Percentiles rank a stretch among this genome's conserved stretches.
Conservation (phyloP, 192 early-diverging fungal species). For the Podila minutissima region DNA sequence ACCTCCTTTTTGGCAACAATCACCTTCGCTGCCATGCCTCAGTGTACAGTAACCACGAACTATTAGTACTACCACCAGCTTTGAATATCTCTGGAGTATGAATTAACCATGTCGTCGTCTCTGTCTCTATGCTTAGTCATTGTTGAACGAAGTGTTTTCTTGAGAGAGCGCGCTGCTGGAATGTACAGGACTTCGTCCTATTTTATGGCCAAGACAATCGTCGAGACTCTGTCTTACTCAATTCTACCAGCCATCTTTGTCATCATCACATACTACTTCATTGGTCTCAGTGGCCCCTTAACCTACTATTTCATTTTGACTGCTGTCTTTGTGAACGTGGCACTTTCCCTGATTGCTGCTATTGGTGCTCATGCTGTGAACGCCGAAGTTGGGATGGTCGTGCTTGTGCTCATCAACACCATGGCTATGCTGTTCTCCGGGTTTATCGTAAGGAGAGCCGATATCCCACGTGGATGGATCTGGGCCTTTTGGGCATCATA, state of each 20-base stretch:
- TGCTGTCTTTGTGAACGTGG: slow-evolving; percentile 79
- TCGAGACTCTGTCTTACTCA: slow-evolving; percentile 49
- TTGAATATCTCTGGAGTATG: no score
- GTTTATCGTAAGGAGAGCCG: slow-evolving; percentile 29
- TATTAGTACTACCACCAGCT: no score
- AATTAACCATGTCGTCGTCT: no score
- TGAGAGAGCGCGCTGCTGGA: slow-evolving; percentile 77
- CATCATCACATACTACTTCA: slow-evolving; percentile 88
- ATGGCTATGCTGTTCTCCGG: slow-evolving; percentile 83
- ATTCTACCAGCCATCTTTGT: slow-evolving; percentile 83
- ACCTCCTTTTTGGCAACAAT: slow-evolving; percentile 57
- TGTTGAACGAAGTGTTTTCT: slow-evolving; percentile 72
- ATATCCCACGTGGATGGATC: slow-evolving; percentile 45
- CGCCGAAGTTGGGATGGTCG: slow-evolving; percentile 65
- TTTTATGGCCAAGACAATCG: slow-evolving; percentile 71
- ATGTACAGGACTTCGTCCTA: slow-evolving; percentile 79
- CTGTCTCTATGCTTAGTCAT: slow-evolving; percentile 61
- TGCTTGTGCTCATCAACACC: slow-evolving; percentile 79
- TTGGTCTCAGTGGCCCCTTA: slow-evolving; percentile 73
- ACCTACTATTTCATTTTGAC: slow-evolving; percentile 77
- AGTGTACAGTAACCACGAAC: no score
- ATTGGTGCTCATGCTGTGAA: slow-evolving; percentile 67
- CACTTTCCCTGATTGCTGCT: slow-evolving; percentile 79
- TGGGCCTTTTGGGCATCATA: slow-evolving; percentile 51
- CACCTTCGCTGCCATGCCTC: slow-evolving; percentile 72